These are phyloP conservation scores for Ganoderma meredithae DNA, from an alignment of 1,284 basidiomycete genomes.

Conservation along the genomic window DNA sequence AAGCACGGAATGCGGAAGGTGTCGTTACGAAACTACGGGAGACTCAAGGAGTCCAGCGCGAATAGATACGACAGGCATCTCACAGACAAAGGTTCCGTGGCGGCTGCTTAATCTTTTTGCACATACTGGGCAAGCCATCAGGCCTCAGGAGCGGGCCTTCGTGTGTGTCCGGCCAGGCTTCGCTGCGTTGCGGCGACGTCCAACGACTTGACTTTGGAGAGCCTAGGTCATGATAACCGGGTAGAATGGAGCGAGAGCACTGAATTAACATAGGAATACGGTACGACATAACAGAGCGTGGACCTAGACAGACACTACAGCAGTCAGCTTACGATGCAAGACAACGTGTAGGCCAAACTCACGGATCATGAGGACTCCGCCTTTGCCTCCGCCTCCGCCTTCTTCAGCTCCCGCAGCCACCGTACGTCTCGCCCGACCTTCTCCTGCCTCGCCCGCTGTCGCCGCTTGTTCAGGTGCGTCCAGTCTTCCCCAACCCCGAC, in stretches of 20 bases:
- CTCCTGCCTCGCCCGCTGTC: constrained; percentile 48
- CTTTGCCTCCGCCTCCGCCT: constrained; percentile 34
- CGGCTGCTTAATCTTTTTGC: not conserved
- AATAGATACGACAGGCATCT: not conserved
- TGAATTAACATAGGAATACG: not conserved
- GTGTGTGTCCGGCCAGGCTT: not conserved
- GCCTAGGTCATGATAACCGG: not conserved
- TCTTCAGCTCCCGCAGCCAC: constrained; percentile 42
- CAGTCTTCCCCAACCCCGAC: constrained; percentile 62
- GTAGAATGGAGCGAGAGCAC: not conserved
- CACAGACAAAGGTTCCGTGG: not conserved
- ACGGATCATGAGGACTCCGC: constrained; percentile 7
- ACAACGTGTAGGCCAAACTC: not conserved
- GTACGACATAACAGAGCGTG: not conserved
- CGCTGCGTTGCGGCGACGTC: not conserved
- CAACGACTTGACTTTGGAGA: not conserved
- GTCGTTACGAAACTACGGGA: not conserved
- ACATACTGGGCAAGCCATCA: not conserved
- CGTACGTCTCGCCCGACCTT: constrained; percentile 37
- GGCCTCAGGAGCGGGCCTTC: not conserved
- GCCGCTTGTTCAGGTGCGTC: constrained; percentile 61
- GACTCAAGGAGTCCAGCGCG: not conserved
- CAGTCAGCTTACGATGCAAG: not conserved
- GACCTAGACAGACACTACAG: not conserved
- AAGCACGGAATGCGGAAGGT: not conserved